Percentiles rank a stretch among this genome's conserved stretches.
Conservation (phyloP, 441 rosid species). For the Euphorbia corollata region DNA sequence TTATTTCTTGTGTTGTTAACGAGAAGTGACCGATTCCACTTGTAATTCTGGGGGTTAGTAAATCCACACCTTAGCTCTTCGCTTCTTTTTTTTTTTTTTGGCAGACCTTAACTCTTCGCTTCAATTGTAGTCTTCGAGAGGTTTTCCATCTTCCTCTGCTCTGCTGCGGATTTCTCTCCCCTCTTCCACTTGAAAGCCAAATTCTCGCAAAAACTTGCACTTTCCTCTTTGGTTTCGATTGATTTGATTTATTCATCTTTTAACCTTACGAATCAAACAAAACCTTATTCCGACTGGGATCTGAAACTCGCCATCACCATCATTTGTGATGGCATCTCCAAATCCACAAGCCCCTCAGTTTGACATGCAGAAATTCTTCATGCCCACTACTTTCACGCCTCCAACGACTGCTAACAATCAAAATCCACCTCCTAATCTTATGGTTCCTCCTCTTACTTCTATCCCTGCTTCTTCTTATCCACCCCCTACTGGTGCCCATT, state of each 20-base stretch:
- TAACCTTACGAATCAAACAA: not conserved
- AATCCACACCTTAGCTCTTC: no score
- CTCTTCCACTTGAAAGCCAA: not conserved
- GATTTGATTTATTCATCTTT: not conserved
- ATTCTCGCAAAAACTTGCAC: no score
- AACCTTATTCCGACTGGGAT: not conserved
- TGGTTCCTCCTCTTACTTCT: constrained; percentile 32
- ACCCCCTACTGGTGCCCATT: constrained; percentile 24
- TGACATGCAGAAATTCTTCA: constrained; percentile 28
- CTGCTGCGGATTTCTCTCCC: no score
- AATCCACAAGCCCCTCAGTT: constrained; percentile 30
- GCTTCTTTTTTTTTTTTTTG: not conserved
- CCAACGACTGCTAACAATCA: not conserved
- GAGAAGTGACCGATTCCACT: no score
- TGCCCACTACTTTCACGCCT: constrained; percentile 26
- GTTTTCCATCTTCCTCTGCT: not conserved
- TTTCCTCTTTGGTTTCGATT: no score
- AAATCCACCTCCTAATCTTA: constrained; percentile 20
- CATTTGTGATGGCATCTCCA: constrained; percentile 23
- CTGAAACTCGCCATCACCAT: not conserved
- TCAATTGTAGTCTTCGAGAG: not conserved
- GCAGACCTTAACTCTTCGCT: not conserved
- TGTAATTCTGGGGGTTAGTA: no score
- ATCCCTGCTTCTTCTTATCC: constrained; percentile 52
- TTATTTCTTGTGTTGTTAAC: no score